Base-by-base conservation (phyloP, 2,329 filamentous ascomycete genomes). In the Ceratocystis ficicola region DNA sequence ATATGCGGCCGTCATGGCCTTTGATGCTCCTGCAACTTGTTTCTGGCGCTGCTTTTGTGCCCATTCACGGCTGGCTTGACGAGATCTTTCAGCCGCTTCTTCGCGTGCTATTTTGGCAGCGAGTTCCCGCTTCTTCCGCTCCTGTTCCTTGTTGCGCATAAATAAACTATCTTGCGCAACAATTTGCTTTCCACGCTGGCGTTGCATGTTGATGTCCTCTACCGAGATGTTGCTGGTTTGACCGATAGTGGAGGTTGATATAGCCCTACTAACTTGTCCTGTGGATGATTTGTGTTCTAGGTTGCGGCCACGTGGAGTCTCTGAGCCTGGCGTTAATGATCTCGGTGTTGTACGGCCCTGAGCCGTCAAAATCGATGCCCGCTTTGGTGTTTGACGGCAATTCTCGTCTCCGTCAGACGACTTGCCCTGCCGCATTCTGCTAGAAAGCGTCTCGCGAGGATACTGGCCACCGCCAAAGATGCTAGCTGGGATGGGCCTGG, bases 41-140 rank as follows among this genome's bases (percentile, higher is more conserved):
- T 77, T 80, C 20, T 73, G 75, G 46, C 77, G 76, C 71, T 82
- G 80, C 73, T 80, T 84, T 71, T 85, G 82, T 10, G 83, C 83
- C 83, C 84, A 86, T 70, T 85, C 81, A 44, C 83, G 79, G 69
- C 83, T 83, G 67, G 81, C 78, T 71, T 78, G 76, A 65, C 84
- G 78, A 65, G 82, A 83, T 70, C 81, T 78, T 73, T 86, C 83
- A 8, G 84, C 83, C 28, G 84, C 84, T 70, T 84, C 77, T 70
- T 84, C 80, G 57, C 84, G 77, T 6, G 83, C 83, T 65, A 76
- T 71, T 70, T 80, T 83, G 15, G 83, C 79, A 46, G 77, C 76
- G 61, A 75, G 73, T 70, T 86, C 83, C 44, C 83, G 78, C 68
- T 82, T 80, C 7, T 76, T 77, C 69, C 76, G 80, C 72, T 84